These are phyloP conservation scores for Helichrysum umbraculigerum DNA, from an alignment of 129 eudicot genomes.

Conservation along the genomic window DNA sequence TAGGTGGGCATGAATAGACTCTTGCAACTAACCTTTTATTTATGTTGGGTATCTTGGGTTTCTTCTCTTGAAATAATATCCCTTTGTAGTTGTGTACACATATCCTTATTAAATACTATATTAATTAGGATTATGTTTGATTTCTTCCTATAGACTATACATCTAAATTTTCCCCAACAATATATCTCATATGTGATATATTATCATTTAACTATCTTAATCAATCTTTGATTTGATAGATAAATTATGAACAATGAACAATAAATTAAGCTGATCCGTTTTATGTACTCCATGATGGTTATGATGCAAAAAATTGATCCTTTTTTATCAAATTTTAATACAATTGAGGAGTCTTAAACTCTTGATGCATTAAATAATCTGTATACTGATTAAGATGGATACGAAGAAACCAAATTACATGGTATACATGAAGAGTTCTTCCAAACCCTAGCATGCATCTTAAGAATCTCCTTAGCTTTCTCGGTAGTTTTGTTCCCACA, in stretches of 20 bases:
- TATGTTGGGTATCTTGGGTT: neutral
- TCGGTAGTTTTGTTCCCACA: conserved; percentile 54
- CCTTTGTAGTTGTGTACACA: neutral
- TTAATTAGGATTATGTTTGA: too few species aligned
- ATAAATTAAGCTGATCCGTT: neutral
- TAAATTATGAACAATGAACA: too few species aligned
- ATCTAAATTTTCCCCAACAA: too few species aligned
- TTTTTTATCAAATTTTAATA: neutral
- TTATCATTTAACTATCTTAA: too few species aligned
- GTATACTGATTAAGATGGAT: conserved; percentile 32
- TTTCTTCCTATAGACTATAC: too few species aligned
- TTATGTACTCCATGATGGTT: neutral
- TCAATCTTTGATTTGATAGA: too few species aligned
- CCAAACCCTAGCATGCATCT: conserved; percentile 57
- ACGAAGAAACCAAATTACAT: conserved; percentile 31
- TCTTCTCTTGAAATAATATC: neutral
- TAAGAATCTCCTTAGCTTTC: conserved; percentile 60
- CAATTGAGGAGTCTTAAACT: conserved; percentile 8
- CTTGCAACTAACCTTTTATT: neutral
- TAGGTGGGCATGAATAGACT: neutral
- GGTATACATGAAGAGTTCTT: conserved; percentile 61
- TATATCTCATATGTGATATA: too few species aligned
- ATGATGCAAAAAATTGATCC: neutral
- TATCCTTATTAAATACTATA: neutral
- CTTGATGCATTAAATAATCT: neutral